Evolutionary conservation across 148 eudicot species (phyloP).

Genomic region (Dysphania ambrosioides): DNA sequence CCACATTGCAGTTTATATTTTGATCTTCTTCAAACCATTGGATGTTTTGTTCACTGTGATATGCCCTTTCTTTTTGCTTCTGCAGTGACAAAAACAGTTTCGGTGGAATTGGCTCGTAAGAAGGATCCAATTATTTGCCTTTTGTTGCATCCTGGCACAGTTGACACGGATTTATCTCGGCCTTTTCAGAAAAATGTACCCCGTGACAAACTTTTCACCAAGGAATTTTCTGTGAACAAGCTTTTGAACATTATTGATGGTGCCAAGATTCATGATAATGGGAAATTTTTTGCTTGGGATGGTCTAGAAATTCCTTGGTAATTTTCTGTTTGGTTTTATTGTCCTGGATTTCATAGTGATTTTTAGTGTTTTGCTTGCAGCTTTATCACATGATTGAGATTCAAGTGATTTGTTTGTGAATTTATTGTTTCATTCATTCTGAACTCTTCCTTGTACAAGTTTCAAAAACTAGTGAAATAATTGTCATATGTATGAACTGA

Average conservation of each 20-base stretch:
- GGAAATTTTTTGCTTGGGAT: constrained; percentile 97
- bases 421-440: not conserved
- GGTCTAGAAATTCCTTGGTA: constrained; percentile 95
- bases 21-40: not conserved
- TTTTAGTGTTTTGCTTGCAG: not conserved
- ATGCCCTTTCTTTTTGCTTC: constrained; percentile 4
- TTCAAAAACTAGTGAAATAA: not conserved
- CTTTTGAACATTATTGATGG: constrained; percentile 66
- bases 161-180: constrained; percentile 81
- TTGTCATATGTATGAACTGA: not conserved
- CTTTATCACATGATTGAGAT: not conserved
- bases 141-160: constrained; percentile 91
- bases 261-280: constrained; percentile 64
- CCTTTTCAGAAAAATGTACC: constrained; percentile 90
- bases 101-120: constrained; percentile 82
- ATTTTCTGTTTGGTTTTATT: not conserved
- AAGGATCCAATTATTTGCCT: constrained; percentile 77
- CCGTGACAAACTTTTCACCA: constrained; percentile 77
- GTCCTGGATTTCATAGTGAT: not conserved
- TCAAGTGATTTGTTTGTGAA: not conserved
- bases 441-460: not conserved
- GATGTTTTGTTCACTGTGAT: not conserved
- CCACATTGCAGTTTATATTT: not conserved
- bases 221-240: constrained; percentile 74
- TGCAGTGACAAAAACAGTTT: constrained; percentile 81